These are phyloP conservation scores for Phialophora chinensis DNA, from an alignment of 2,329 filamentous ascomycete species.

Conservation along the genomic window DNA sequence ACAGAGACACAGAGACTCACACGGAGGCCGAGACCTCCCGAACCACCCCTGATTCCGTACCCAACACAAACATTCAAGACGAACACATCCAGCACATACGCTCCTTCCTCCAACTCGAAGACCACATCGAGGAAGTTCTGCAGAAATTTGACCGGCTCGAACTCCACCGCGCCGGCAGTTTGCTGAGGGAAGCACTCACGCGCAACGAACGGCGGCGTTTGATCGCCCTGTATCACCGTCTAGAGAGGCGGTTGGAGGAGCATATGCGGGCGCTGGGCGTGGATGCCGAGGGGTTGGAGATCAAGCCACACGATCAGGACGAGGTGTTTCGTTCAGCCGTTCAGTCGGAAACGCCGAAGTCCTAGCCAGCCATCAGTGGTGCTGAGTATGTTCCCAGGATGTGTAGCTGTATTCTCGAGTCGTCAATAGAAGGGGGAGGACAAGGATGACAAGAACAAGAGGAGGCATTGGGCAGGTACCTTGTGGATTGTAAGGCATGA, in stretches of 20 bases:
- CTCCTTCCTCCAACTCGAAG: constrained; percentile 7
- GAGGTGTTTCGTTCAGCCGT: neutral
- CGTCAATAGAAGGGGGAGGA: too few relatives aligned
- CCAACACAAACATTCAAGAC: neutral
- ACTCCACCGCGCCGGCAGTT: constrained; percentile 4
- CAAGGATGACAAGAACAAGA: too few relatives aligned
- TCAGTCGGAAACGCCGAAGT: neutral
- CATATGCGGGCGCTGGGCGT: neutral
- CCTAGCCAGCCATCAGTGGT: neutral
- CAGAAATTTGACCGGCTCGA: neutral
- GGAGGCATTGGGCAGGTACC: too few relatives aligned
- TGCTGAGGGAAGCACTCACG: constrained; percentile 14
- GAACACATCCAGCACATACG: neutral
- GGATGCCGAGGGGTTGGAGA: neutral
- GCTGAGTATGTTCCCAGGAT: neutral
- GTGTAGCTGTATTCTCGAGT: too few relatives aligned
- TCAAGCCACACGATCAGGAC: neutral
- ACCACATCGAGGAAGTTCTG: neutral
- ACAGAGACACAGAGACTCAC: neutral
- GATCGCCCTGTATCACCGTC: neutral
- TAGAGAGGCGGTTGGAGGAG: neutral
- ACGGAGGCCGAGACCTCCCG: neutral
- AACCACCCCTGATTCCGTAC: neutral
- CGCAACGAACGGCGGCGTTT: constrained; percentile 2
- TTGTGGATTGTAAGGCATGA: too few relatives aligned